Conservation (phyloP, 75 land plant species). For the Cunninghamia lanceolata region DNA sequence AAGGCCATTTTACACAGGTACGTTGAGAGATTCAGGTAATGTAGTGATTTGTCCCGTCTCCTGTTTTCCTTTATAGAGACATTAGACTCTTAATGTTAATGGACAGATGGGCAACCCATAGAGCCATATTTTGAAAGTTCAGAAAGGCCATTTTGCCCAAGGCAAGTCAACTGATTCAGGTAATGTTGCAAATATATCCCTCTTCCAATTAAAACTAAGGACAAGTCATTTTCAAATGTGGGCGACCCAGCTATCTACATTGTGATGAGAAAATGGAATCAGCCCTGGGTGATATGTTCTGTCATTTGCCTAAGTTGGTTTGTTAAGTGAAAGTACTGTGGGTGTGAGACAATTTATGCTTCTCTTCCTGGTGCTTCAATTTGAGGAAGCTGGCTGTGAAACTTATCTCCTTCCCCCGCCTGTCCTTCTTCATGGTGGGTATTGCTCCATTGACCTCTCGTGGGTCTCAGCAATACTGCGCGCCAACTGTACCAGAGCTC, state of each 20-base stretch:
- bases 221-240: neutral
- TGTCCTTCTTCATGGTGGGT: too few relatives aligned
- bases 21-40: conserved; percentile 12
- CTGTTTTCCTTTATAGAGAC: conserved; percentile 6
- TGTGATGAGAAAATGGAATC: neutral
- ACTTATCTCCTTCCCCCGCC: too few relatives aligned
- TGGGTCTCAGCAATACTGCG: too few relatives aligned
- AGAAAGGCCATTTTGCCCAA: conserved; percentile 1
- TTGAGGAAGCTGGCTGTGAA: neutral
- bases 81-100: neutral
- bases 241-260: neutral
- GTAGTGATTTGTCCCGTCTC: neutral
- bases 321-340: too few relatives aligned
- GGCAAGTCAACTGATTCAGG: neutral
- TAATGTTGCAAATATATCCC: neutral
- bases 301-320: too few relatives aligned
- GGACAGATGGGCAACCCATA: neutral
- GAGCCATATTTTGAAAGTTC: neutral
- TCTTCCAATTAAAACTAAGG: neutral
- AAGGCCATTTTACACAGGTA: conserved; percentile 61
- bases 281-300: too few relatives aligned
- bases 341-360: neutral
- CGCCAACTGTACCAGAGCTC: too few relatives aligned
- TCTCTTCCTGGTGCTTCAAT: neutral
- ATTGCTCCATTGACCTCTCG: too few relatives aligned